Conservation (phyloP, 1,139 yeast genomes). For the Ogataea hybrid region DNA sequence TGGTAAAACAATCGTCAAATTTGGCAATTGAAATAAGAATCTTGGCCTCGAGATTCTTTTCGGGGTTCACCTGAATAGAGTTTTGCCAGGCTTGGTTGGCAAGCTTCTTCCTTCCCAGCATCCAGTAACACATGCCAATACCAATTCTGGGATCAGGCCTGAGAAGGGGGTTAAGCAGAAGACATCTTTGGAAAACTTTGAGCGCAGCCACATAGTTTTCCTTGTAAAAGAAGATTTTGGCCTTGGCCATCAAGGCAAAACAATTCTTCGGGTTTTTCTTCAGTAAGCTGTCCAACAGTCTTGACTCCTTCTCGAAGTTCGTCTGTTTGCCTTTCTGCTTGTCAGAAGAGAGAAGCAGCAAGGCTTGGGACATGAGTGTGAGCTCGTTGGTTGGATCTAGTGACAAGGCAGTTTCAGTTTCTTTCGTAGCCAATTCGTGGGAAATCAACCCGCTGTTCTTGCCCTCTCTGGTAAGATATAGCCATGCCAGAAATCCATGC, state of each 20-base stretch:
- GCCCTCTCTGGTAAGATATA: conserved; percentile 49
- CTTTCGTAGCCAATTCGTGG: conserved; percentile 26
- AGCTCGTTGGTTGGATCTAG: conserved; percentile 22
- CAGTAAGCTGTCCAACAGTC: conserved; percentile 55
- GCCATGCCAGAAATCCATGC: conserved; percentile 72
- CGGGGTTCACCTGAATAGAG: conserved; percentile 63
- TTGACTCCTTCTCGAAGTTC: conserved; percentile 62
- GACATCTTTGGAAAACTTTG: conserved; percentile 77
- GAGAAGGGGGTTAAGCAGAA: conserved; percentile 71
- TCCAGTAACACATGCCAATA: conserved; percentile 93
- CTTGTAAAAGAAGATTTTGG: conserved; percentile 72
- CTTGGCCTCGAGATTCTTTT: conserved; percentile 55
- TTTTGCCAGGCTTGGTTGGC: conserved; percentile 86
- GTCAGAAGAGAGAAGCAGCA: conserved; percentile 26
- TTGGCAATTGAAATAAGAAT: conserved; percentile 66
- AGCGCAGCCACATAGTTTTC: conserved; percentile 74
- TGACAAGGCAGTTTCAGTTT: conserved; percentile 26
- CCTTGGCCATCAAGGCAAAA: conserved; percentile 81
- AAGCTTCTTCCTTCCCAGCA: conserved; percentile 70
- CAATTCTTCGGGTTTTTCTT: conserved; percentile 53
- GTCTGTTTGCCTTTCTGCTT: conserved; percentile 25
- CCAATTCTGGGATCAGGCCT: conserved; percentile 95
- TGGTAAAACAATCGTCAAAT: conserved; percentile 61
- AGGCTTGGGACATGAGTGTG: conserved; percentile 28
- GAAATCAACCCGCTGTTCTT: conserved; percentile 16